A percentile compares a stretch with the other conserved stretches of the same genome.
Evolutionary conservation across 2,329 filamentous ascomycete genomes (phyloP).

Genomic region (Mollisiaceae sp.): DNA sequence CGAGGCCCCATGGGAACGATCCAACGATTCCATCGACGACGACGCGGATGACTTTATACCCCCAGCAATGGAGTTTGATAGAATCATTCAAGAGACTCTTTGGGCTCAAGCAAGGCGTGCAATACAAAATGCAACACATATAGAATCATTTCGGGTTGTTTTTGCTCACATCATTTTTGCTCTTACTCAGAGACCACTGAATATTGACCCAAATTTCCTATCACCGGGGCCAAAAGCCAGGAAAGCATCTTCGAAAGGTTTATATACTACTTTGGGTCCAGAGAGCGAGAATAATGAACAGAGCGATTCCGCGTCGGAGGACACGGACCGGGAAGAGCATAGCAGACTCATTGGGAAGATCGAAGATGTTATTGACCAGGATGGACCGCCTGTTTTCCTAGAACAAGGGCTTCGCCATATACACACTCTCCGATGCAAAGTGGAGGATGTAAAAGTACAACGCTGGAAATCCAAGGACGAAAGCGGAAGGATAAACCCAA

Average conservation of each 20-base stretch:
- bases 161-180: conserved; percentile 32
- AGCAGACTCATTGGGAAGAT: too few species aligned
- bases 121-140: conserved; percentile 22
- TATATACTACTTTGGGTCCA: neutral
- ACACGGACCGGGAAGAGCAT: too few species aligned
- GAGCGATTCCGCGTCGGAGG: too few species aligned
- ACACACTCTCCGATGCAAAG: neutral
- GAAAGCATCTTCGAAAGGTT: neutral
- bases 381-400: too few species aligned
- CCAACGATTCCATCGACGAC: neutral
- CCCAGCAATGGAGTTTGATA: neutral
- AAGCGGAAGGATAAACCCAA: neutral
- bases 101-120: conserved; percentile 23
- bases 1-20: neutral
- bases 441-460: neutral
- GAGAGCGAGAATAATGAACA: too few species aligned
- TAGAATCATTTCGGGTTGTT: conserved; percentile 31
- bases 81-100: neutral
- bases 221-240: too few species aligned
- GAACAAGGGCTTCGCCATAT: neutral
- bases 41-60: neutral
- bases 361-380: too few species aligned
- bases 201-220: neutral
- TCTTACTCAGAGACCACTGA: conserved; percentile 27
- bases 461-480: neutral